These are phyloP conservation scores for Calonectria fujianensis DNA, from an alignment of 2,329 filamentous ascomycete species.

Conservation along the genomic window DNA sequence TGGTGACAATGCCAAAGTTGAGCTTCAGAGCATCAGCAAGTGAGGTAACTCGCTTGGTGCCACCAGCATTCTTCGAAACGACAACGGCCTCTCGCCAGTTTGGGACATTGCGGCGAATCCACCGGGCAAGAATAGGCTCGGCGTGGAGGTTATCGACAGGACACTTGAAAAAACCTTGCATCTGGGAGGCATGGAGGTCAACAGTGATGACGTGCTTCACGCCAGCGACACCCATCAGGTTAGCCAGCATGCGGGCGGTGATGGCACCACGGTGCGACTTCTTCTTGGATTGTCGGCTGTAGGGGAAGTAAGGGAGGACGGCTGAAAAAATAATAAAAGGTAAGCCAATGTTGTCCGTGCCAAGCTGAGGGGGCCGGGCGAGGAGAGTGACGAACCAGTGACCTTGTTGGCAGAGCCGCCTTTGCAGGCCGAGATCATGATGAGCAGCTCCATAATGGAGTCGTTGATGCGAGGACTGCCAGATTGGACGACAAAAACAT, in stretches of 20 bases:
- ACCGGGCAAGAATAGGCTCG: constrained; percentile 94
- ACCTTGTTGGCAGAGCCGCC: constrained; percentile 97
- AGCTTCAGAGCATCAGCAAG: constrained; percentile 96
- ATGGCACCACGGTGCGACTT: constrained; percentile 98
- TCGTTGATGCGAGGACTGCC: constrained; percentile 98
- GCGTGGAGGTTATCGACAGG: constrained; percentile 98
- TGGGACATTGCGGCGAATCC: constrained; percentile 92
- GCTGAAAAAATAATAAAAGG: constrained; percentile 69
- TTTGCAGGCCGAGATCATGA: constrained; percentile 99
- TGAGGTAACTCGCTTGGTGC: constrained; percentile 97
- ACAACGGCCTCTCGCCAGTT: constrained; percentile 95
- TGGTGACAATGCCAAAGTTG: constrained; percentile 97
- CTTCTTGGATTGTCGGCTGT: constrained; percentile 99
- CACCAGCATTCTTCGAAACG: constrained; percentile 98
- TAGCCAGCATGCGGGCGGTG: constrained; percentile 97
- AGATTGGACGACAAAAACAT: constrained; percentile 99
- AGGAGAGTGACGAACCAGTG: constrained; percentile 79
- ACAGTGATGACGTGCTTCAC: constrained; percentile 99
- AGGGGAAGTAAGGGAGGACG: constrained; percentile 97
- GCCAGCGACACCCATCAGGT: constrained; percentile 92
- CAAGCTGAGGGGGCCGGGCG: constrained; percentile 32
- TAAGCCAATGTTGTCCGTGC: constrained; percentile 43
- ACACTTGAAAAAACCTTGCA: constrained; percentile 99
- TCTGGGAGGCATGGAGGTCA: constrained; percentile 97
- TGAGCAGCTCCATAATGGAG: constrained; percentile 98